These are phyloP conservation scores for Magnolia kwangsiensis DNA, from an alignment of 164 flowering plant species.

Conservation along the genomic window DNA sequence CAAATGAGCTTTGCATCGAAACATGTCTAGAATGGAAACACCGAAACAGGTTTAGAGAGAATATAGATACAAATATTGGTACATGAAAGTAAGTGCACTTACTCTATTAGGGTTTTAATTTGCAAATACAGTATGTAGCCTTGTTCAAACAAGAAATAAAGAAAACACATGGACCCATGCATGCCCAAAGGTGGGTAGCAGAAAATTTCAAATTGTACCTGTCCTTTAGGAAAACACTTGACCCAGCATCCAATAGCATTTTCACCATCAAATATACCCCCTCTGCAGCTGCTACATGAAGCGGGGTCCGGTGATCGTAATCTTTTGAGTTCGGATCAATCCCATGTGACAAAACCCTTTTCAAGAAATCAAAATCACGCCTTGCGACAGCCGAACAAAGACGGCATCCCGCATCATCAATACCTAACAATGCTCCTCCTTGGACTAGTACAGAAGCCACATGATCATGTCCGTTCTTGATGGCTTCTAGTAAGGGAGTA, in stretches of 20 bases:
- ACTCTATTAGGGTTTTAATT: neutral
- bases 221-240: conserved; percentile 77
- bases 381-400: conserved; percentile 61
- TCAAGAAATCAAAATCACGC: conserved; percentile 69
- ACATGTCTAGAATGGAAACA: no score
- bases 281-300: conserved; percentile 83
- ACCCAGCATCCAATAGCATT: conserved; percentile 76
- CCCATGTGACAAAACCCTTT: conserved; percentile 61
- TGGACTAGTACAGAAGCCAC: conserved; percentile 63
- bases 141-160: neutral
- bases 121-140: neutral
- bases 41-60: no score
- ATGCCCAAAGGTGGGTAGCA: neutral
- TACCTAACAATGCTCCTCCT: conserved; percentile 58
- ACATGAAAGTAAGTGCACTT: no score
- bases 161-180: neutral
- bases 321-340: conserved; percentile 81
- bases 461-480: conserved; percentile 71
- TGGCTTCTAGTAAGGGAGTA: conserved; percentile 83
- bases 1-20: no score
- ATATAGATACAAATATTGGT: no score
- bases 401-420: conserved; percentile 63
- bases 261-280: conserved; percentile 67
- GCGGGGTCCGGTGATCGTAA: conserved; percentile 81
- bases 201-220: conserved; percentile 41